Evolutionary conservation across 2,329 filamentous ascomycete species (phyloP).

Genomic region (Aureobasidium mangrovei): DNA sequence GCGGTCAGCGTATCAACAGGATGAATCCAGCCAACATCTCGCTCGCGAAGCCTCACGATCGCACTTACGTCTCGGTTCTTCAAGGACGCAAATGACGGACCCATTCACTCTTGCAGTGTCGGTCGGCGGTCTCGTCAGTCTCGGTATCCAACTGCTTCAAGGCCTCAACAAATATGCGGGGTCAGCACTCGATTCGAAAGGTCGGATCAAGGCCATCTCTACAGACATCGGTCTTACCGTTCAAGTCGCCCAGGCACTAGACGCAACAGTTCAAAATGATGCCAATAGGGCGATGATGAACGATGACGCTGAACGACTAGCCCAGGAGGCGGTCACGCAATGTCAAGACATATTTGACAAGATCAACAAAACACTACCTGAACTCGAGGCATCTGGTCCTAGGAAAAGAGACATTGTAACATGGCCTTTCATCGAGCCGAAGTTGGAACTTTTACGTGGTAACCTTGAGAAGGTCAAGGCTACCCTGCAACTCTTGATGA

Average conservation of each 20-base stretch:
- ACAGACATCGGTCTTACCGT: not conserved
- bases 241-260: not conserved
- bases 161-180: constrained; percentile 1
- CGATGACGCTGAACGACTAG: not conserved
- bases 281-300: not conserved
- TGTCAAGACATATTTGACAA: not conserved
- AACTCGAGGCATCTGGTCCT: not conserved
- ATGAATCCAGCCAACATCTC: no score
- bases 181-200: not conserved
- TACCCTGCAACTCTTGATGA: not conserved
- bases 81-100: not conserved
- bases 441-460: not conserved
- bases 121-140: not conserved
- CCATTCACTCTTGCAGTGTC: not conserved
- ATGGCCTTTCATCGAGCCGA: not conserved
- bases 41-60: no score
- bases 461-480: constrained; percentile 8
- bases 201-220: not conserved
- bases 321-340: not conserved
- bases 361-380: not conserved
- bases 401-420: not conserved
- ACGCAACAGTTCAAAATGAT: not conserved
- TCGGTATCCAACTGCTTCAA: not conserved
- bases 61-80: no score
- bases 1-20: no score